These are phyloP conservation scores for Spathaspora sp. DNA, from an alignment of 805 yeast genomes.

Conservation along the genomic window DNA sequence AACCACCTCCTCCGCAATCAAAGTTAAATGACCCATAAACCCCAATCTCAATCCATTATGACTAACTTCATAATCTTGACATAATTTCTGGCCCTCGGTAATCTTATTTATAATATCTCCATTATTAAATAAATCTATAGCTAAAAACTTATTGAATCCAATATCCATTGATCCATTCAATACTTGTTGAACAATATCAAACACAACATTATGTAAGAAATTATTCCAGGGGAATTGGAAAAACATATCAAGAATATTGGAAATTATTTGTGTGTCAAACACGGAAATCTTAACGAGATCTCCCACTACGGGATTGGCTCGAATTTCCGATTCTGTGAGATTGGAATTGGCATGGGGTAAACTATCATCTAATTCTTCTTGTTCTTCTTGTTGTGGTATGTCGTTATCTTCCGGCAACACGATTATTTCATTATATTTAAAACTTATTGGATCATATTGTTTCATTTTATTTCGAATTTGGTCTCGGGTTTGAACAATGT, in stretches of 20 bases:
- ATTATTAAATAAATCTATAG: slow-evolving; percentile 56
- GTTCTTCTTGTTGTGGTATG: slow-evolving; percentile 6
- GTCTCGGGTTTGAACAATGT: slow-evolving; percentile 37
- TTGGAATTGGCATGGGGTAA: slow-evolving; percentile 40
- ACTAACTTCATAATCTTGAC: slow-evolving; percentile 54
- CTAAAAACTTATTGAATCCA: slow-evolving; percentile 44
- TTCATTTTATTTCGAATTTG: slow-evolving; percentile 37
- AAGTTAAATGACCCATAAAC: slow-evolving; percentile 92
- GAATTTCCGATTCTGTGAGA: slow-evolving; percentile 38
- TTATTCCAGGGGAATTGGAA: slow-evolving; percentile 47
- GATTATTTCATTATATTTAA: slow-evolving; percentile 43
- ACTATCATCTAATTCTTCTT: slow-evolving; percentile 28
- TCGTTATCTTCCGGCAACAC: slow-evolving; percentile 23
- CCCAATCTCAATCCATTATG: slow-evolving; percentile 68
- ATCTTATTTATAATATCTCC: slow-evolving; percentile 41
- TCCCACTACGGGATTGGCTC: slow-evolving; percentile 42
- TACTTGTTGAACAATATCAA: slow-evolving; percentile 46
- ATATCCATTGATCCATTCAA: slow-evolving; percentile 46
- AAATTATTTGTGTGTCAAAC: slow-evolving; percentile 40
- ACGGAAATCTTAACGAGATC: slow-evolving; percentile 40
- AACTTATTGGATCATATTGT: slow-evolving; percentile 40
- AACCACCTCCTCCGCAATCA: slow-evolving; percentile 94
- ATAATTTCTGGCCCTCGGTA: slow-evolving; percentile 52
- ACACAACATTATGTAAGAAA: slow-evolving; percentile 44
- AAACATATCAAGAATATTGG: slow-evolving; percentile 41